phyloP scores from a whole-genome alignment of 208 protist species.

The Trypanosoma platydactyli region DNA sequence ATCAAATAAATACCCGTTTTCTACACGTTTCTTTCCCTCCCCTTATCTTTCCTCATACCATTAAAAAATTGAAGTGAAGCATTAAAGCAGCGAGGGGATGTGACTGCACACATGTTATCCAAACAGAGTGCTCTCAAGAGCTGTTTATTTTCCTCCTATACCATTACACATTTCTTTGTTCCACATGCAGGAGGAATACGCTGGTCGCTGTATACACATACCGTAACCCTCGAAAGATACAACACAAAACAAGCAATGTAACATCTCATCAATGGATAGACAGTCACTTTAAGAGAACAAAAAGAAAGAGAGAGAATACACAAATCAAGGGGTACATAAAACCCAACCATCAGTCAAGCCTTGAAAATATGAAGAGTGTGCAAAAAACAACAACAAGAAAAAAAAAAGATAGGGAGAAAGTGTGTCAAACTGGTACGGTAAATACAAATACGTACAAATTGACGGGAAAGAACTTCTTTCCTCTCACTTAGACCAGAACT shows the following conservation, averaged over 20 bases:
- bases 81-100: no score
- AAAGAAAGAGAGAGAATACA: not conserved
- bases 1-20: not conserved
- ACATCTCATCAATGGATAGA: not conserved
- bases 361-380: no score
- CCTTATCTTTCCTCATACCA: constrained; percentile 2
- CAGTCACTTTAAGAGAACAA: not conserved
- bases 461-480: not conserved
- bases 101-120: no score
- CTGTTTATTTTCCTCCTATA: no score
- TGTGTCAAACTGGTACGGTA: not conserved
- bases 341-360: no score
- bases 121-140: no score
- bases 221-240: no score
- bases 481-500: no score
- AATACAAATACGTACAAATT: not conserved
- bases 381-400: constrained; percentile 18
- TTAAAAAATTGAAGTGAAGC: constrained; percentile 17
- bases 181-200: no score
- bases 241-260: no score
- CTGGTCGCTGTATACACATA: no score
- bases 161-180: no score
- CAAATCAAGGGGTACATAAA: not conserved
- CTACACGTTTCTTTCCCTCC: not conserved
- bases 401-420: constrained; percentile 17